phyloP scores from a whole-genome alignment of 1,284 basidiomycete genomes.

The Pseudozyma pruni region DNA sequence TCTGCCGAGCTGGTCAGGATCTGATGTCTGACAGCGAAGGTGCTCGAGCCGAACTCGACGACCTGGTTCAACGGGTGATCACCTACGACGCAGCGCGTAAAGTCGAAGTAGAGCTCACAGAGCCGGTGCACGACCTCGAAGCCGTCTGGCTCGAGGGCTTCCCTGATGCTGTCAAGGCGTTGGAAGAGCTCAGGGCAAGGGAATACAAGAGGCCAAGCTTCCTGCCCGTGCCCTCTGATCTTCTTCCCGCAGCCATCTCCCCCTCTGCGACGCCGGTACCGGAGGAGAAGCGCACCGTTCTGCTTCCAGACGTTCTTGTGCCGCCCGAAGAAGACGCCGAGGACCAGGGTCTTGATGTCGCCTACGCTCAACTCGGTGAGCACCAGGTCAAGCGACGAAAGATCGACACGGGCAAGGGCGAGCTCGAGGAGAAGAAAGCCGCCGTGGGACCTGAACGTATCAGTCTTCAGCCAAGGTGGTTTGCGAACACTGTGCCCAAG shows the following conservation, averaged over 20 bases:
- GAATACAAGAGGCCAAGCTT: conserved; percentile 54
- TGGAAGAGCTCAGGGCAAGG: conserved; percentile 37
- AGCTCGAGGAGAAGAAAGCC: conserved; percentile 53
- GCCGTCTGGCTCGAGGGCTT: conserved; percentile 61
- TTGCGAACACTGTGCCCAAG: conserved; percentile 73
- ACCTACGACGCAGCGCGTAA: conserved; percentile 53
- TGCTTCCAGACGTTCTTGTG: conserved; percentile 56
- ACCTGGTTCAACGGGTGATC: conserved; percentile 52
- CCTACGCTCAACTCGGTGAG: conserved; percentile 35
- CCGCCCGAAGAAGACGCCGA: conserved; percentile 60
- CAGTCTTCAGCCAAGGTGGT: conserved; percentile 56
- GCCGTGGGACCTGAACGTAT: conserved; percentile 52
- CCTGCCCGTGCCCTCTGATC: conserved; percentile 54
- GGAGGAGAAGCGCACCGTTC: conserved; percentile 28
- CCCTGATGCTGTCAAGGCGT: conserved; percentile 53
- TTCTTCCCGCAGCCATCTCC: conserved; percentile 60
- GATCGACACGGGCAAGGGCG: conserved; percentile 57
- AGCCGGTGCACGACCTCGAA: conserved; percentile 43
- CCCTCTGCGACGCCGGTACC: conserved; percentile 31
- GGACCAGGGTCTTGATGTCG: conserved; percentile 53
- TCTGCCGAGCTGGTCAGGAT: conserved; percentile 69
- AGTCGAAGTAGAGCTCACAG: conserved; percentile 49
- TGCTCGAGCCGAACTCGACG: conserved; percentile 51
- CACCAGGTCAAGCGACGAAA: conserved; percentile 38
- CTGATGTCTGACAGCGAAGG: conserved; percentile 33